A percentile compares a stretch with the other conserved stretches of the same genome.
These are phyloP conservation scores for Isabelozyma gotoi DNA, from an alignment of 805 yeast genomes.

Conservation along the genomic window DNA sequence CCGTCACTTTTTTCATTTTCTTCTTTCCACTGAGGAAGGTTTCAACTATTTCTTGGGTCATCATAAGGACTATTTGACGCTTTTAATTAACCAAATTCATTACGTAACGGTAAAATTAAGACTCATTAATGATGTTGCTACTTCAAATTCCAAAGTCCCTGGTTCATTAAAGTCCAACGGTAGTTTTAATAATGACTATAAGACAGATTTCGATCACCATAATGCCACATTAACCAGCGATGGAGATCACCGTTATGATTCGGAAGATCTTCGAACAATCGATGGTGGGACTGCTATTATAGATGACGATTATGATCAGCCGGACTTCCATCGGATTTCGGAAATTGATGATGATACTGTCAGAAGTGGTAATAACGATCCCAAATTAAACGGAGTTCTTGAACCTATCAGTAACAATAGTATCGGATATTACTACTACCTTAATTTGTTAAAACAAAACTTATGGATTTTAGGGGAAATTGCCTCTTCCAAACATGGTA, in stretches of 20 bases:
- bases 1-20: conserved; percentile 66
- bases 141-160: too few relatives aligned
- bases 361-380: background rate
- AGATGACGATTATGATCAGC: background rate
- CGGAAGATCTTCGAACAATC: background rate
- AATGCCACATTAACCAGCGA: background rate
- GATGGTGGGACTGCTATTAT: background rate
- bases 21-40: conserved; percentile 82
- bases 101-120: conserved; percentile 11
- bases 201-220: background rate
- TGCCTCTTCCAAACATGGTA: conserved; percentile 71
- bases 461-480: conserved; percentile 88
- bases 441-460: conserved; percentile 57
- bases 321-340: too few relatives aligned
- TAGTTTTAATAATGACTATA: background rate
- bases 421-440: conserved; percentile 19
- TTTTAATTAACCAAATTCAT: conserved; percentile 22
- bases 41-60: conserved; percentile 49
- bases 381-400: background rate
- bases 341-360: background rate
- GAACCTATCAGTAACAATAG: conserved; percentile 14
- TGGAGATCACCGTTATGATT: background rate
- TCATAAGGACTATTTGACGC: conserved; percentile 37
- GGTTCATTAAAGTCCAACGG: background rate
- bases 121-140: background rate